Evolutionary conservation across 106 monocot genomes (phyloP).

Genomic region (Acorus gramineus): DNA sequence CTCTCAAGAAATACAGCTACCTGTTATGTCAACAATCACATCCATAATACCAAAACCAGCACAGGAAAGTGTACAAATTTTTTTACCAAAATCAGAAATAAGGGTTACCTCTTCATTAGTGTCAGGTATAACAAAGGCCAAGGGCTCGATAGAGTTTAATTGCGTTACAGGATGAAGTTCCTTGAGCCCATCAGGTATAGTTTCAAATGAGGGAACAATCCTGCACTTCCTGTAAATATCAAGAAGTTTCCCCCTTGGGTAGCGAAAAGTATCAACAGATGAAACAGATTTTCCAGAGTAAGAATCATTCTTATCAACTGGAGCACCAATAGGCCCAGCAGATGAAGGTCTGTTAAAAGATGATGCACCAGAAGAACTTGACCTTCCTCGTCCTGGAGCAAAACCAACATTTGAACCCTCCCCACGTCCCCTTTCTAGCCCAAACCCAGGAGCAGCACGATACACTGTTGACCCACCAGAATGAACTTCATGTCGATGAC

Average conservation of each 20-base stretch:
- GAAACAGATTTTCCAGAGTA: slow-evolving; percentile 19
- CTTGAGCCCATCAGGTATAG: slow-evolving; percentile 31
- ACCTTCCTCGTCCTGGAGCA: slow-evolving; percentile 79
- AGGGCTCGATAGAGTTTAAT: slow-evolving; percentile 26
- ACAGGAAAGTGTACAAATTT: not conserved
- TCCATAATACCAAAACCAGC: not conserved
- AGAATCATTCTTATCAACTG: slow-evolving; percentile 17
- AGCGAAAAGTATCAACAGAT: slow-evolving; percentile 33
- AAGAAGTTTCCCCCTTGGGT: slow-evolving; percentile 94
- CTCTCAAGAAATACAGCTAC: too few species aligned
- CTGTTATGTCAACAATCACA: not conserved
- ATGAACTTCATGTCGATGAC: slow-evolving; percentile 72
- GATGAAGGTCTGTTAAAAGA: slow-evolving; percentile 11
- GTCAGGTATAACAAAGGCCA: slow-evolving; percentile 72
- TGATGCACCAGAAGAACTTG: slow-evolving; percentile 18
- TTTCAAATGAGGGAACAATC: slow-evolving; percentile 20
- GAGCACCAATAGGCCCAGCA: slow-evolving; percentile 58
- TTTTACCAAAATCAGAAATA: not conserved
- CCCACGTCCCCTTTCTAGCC: slow-evolving; percentile 55
- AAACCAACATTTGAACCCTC: slow-evolving; percentile 51
- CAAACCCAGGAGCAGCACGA: slow-evolving; percentile 93
- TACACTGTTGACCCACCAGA: slow-evolving; percentile 33
- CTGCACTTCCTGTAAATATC: slow-evolving; percentile 81
- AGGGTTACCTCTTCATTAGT: slow-evolving; percentile 58
- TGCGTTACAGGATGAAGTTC: slow-evolving; percentile 47